Percentiles rank a stretch among this genome's conserved stretches.
These are phyloP conservation scores for Starmera pachycereana DNA, from an alignment of 805 yeast species.

Conservation along the genomic window DNA sequence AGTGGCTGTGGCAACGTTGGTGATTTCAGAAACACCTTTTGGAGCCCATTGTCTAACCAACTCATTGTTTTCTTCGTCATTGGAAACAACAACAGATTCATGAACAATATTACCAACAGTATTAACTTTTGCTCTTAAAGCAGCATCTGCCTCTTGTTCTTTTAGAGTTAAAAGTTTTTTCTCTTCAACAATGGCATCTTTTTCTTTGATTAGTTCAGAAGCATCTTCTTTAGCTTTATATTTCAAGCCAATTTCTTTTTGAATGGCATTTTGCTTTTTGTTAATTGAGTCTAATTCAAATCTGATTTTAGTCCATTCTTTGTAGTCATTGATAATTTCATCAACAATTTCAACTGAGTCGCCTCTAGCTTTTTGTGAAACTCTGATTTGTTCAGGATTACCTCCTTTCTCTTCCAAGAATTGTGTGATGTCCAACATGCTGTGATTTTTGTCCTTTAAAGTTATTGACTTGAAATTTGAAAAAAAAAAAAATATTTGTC, in stretches of 20 bases:
- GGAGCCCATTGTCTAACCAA: constrained; percentile 85
- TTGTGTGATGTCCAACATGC: constrained; percentile 85
- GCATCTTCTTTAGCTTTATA: constrained; percentile 96
- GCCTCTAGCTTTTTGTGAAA: constrained; percentile 90
- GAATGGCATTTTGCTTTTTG: constrained; percentile 80
- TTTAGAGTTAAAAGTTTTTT: constrained; percentile 55
- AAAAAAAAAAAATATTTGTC: no score
- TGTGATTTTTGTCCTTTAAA: neutral
- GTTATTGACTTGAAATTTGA: no score
- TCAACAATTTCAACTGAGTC: constrained; percentile 92
- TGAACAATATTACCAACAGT: constrained; percentile 92
- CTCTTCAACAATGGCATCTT: constrained; percentile 61
- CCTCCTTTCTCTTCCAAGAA: constrained; percentile 97
- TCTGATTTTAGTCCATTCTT: constrained; percentile 83
- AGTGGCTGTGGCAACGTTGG: constrained; percentile 65
- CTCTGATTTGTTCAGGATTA: constrained; percentile 78
- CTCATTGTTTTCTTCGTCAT: constrained; percentile 86
- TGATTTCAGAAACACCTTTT: constrained; percentile 48
- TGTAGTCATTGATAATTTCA: constrained; percentile 85
- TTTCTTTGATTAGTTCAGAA: constrained; percentile 65
- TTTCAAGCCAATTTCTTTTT: constrained; percentile 86
- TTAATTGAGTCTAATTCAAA: constrained; percentile 86
- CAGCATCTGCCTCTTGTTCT: constrained; percentile 75
- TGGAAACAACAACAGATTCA: constrained; percentile 77
- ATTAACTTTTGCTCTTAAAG: constrained; percentile 71